phyloP scores from a whole-genome alignment of 2,329 filamentous ascomycete species.

The Microdochium trichocladiopsis region DNA sequence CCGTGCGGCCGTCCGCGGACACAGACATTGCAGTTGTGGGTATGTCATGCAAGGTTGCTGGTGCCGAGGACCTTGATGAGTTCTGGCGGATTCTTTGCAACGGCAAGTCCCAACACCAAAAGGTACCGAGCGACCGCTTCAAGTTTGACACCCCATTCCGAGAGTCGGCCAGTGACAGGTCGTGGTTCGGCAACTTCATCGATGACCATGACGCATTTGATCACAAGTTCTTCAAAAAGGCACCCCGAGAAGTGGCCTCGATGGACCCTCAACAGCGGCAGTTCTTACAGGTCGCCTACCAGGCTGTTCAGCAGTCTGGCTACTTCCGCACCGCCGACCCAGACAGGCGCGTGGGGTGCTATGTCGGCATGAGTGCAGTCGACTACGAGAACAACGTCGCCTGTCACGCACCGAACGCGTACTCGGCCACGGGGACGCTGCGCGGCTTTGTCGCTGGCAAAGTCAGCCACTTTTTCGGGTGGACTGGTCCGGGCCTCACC shows the following conservation, averaged over 20 bases:
- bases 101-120: slow-evolving; percentile 21
- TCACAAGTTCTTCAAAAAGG: slow-evolving; percentile 16
- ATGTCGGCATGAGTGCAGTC: slow-evolving; percentile 21
- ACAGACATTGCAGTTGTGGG: slow-evolving; percentile 26
- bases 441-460: slow-evolving; percentile 18
- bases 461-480: slow-evolving; percentile 26
- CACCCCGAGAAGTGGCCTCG: slow-evolving; percentile 7
- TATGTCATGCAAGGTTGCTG: slow-evolving; percentile 24
- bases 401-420: slow-evolving; percentile 26
- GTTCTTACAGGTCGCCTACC: slow-evolving; percentile 12
- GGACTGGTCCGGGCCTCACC: slow-evolving; percentile 21
- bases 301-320: slow-evolving; percentile 17
- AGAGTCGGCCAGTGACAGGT: slow-evolving; percentile 12
- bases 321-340: slow-evolving; percentile 9
- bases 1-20: slow-evolving; percentile 1
- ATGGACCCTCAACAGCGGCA: slow-evolving; percentile 12
- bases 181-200: slow-evolving; percentile 17
- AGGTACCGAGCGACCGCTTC: slow-evolving; percentile 13
- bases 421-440: slow-evolving; percentile 18
- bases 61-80: slow-evolving; percentile 23
- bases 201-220: slow-evolving; percentile 15
- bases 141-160: slow-evolving; percentile 12
- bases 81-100: slow-evolving; percentile 20
- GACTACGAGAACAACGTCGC: slow-evolving; percentile 35
- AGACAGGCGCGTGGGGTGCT: slow-evolving; percentile 23